Evolutionary conservation across 306 rosid genomes (phyloP).

Genomic region (Herpetospermum pedunculosum): DNA sequence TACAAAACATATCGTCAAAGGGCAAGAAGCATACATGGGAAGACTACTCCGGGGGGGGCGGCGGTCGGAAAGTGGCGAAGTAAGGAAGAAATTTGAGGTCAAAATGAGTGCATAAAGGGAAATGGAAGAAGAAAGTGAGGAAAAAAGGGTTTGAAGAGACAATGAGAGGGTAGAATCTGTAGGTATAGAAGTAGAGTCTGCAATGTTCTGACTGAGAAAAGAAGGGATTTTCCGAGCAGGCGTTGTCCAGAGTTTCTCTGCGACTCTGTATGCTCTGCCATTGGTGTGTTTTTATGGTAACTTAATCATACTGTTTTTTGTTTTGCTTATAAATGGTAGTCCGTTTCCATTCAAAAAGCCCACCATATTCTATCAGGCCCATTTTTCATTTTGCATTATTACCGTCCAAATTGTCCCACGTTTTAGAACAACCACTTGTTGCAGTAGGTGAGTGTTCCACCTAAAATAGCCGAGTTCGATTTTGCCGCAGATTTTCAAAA

Average conservation of each 20-base stretch:
- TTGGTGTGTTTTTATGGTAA: constrained; percentile 5
- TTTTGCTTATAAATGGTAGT: not conserved
- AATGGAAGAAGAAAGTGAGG: not conserved
- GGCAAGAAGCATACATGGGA: not conserved
- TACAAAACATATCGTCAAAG: not conserved
- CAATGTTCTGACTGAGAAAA: not conserved
- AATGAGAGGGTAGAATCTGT: not conserved
- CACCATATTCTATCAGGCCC: not conserved
- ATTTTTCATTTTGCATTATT: not conserved
- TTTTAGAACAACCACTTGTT: no score
- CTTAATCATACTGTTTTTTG: not conserved
- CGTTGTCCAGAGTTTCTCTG: not conserved
- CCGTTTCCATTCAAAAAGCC: not conserved
- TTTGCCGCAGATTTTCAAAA: no score
- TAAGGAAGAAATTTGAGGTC: not conserved
- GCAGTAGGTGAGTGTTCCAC: no score
- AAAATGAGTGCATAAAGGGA: not conserved
- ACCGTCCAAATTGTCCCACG: no score
- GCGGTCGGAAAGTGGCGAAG: not conserved
- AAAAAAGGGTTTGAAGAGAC: not conserved
- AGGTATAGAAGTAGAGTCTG: not conserved
- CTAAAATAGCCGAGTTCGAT: no score
- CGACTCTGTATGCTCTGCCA: constrained; percentile 1
- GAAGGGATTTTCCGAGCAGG: not conserved
- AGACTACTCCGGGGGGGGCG: not conserved